Evolutionary conservation across 805 yeast species (phyloP).

Genomic region (Yarrowia porcina): DNA sequence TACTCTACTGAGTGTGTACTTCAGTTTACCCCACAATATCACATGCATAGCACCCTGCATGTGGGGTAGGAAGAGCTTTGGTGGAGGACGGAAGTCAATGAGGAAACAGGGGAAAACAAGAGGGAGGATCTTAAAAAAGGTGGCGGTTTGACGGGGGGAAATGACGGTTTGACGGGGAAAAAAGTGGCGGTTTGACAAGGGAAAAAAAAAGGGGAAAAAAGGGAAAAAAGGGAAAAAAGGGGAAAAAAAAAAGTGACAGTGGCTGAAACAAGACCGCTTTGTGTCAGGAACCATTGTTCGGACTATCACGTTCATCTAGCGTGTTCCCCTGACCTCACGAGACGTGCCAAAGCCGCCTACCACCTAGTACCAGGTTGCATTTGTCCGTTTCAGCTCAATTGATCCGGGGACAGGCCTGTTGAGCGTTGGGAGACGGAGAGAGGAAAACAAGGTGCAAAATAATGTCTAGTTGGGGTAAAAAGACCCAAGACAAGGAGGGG

Average conservation of each 20-base stretch:
- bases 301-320: neutral
- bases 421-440: constrained; percentile 9
- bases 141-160: too few species aligned
- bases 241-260: too few species aligned
- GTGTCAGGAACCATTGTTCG: neutral
- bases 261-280: too few species aligned
- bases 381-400: neutral
- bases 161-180: too few species aligned
- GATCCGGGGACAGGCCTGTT: neutral
- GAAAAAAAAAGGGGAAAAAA: too few species aligned
- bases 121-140: too few species aligned
- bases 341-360: neutral
- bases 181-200: neutral
- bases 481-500: constrained; percentile 10
- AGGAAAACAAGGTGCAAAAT: neutral
- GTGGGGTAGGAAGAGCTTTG: neutral
- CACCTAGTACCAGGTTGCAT: neutral
- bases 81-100: neutral
- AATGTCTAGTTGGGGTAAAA: constrained; percentile 1
- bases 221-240: too few species aligned
- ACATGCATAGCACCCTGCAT: constrained; percentile 20
- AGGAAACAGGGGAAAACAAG: too few species aligned
- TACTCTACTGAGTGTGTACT: neutral
- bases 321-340: neutral
- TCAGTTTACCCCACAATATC: neutral